Percentiles rank a stretch among this genome's conserved stretches.
phyloP scores from a whole-genome alignment of 148 eudicot genomes.

The Spergularia bocconei region DNA sequence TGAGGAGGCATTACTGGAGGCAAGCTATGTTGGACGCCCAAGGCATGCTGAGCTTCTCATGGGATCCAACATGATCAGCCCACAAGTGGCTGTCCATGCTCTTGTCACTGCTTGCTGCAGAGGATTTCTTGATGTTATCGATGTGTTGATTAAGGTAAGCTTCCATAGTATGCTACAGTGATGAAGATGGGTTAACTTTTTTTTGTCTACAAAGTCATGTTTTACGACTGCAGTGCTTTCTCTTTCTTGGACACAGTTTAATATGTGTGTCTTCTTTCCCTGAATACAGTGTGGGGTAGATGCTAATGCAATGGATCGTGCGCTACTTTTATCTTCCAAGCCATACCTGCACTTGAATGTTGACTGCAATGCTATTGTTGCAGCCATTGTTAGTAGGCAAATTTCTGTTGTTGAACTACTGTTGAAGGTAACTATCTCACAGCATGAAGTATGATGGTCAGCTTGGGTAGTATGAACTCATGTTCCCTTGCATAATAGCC shows the following conservation, averaged over 20 bases:
- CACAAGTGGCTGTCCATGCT: conserved; percentile 61
- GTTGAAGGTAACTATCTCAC: conserved; percentile 37
- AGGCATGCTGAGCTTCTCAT: conserved; percentile 56
- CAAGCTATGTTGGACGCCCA: conserved; percentile 53
- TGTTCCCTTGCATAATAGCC: background rate
- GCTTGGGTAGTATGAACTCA: background rate
- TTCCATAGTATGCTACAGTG: conserved; percentile 24
- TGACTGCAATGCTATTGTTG: conserved; percentile 62
- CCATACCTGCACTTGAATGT: conserved; percentile 58
- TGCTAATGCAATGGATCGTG: conserved; percentile 52
- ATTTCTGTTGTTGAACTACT: conserved; percentile 47
- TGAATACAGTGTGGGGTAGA: conserved; percentile 56
- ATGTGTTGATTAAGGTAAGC: conserved; percentile 58
- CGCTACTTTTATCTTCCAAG: conserved; percentile 57
- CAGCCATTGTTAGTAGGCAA: conserved; percentile 60
- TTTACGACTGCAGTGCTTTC: background rate
- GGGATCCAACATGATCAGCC: conserved; percentile 51
- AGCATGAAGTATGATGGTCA: background rate
- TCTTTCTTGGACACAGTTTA: background rate
- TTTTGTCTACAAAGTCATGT: background rate
- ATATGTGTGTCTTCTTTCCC: background rate
- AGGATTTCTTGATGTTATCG: conserved; percentile 64
- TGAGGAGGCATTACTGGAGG: conserved; percentile 76
- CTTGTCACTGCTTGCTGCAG: conserved; percentile 65
- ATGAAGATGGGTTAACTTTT: conserved; percentile 19